These are phyloP conservation scores for Chytridium lagenaria DNA, from an alignment of 371 early-diverging fungal genomes.

Conservation along the genomic window DNA sequence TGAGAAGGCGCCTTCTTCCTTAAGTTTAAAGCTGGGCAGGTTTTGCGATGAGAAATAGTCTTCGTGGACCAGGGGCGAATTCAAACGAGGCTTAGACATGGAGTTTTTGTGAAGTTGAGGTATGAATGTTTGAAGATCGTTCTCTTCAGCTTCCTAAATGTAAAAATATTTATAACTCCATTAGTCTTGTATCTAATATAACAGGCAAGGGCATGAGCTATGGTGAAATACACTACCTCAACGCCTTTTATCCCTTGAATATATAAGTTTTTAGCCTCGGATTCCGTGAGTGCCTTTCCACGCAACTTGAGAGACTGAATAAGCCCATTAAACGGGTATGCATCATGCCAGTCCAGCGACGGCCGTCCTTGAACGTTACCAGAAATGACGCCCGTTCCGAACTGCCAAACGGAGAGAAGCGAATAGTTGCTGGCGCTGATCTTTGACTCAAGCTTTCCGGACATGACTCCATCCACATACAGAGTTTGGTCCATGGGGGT, in stretches of 20 bases:
- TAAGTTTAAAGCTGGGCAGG: neutral
- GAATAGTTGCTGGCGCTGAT: neutral
- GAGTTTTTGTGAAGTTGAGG: neutral
- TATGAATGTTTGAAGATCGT: neutral
- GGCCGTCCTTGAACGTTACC: neutral
- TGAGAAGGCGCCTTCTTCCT: neutral
- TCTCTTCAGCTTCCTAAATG: neutral
- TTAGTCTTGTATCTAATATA: too few relatives aligned
- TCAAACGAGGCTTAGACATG: neutral
- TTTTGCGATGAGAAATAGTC: neutral
- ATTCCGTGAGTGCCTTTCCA: neutral
- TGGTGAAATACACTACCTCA: too few relatives aligned
- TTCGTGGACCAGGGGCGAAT: neutral
- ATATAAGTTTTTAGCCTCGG: neutral
- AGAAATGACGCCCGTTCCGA: conserved; percentile 9
- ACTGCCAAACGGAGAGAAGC: neutral
- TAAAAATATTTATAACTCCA: too few relatives aligned
- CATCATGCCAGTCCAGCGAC: neutral
- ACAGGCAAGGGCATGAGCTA: too few relatives aligned
- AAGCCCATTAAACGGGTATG: conserved; percentile 3
- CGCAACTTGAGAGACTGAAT: neutral
- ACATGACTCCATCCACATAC: conserved; percentile 4
- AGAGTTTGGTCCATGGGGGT: neutral
- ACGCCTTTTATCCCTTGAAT: neutral
- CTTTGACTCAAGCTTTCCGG: neutral